Conservation (phyloP, 768 basidiomycete species). For the Xerocomellus amylosporus region DNA sequence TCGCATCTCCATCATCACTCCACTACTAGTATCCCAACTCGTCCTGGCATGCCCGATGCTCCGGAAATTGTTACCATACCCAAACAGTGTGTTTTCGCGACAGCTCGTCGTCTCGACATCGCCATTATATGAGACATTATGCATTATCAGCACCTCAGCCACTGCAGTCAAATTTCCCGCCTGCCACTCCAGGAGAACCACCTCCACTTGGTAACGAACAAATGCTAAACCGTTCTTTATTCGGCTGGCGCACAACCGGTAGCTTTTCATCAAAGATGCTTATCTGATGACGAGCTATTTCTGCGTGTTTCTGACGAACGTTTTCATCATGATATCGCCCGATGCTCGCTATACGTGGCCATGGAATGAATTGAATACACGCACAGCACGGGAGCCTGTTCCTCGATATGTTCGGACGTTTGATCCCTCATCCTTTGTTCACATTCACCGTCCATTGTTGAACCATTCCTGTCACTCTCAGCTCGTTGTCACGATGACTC, state of each 20-base stretch:
- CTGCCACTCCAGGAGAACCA: slow-evolving; percentile 15
- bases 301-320: slow-evolving; percentile 18
- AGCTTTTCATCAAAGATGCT: slow-evolving; percentile 20
- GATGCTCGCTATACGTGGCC: slow-evolving; percentile 14
- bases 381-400: slow-evolving; percentile 15
- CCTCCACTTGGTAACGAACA: slow-evolving; percentile 18
- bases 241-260: slow-evolving; percentile 17
- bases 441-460: not conserved
- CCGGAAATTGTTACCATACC: slow-evolving; percentile 25
- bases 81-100: slow-evolving; percentile 14
- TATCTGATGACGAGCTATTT: slow-evolving; percentile 25
- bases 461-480: not conserved
- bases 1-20: slow-evolving; percentile 7
- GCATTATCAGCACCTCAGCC: slow-evolving; percentile 5
- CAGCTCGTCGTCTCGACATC: not conserved
- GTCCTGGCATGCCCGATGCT: not conserved
- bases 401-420: slow-evolving; percentile 12
- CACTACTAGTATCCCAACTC: slow-evolving; percentile 1
- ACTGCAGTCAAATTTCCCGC: not conserved
- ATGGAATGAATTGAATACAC: not conserved
- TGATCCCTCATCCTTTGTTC: slow-evolving; percentile 11
- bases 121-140: slow-evolving; percentile 1
- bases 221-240: slow-evolving; percentile 10
- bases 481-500: slow-evolving; percentile 1
- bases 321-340: slow-evolving; percentile 29